A percentile compares a stretch with the other conserved stretches of the same genome.
Conservation (phyloP, 177 flowering plant genomes). For the Vitis hybrid region DNA sequence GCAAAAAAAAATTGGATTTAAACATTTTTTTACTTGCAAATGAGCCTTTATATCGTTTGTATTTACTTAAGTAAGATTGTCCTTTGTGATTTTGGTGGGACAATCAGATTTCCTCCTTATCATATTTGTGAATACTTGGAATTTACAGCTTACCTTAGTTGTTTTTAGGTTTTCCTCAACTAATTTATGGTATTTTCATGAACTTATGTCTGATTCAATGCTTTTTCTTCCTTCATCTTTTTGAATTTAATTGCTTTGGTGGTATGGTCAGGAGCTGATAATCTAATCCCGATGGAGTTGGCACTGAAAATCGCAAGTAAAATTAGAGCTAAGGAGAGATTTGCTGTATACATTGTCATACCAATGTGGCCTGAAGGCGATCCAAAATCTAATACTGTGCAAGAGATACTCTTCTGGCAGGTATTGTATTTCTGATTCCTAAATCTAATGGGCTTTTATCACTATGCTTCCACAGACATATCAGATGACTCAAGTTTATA, state of each 20-base stretch:
- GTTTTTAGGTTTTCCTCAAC: too few species aligned
- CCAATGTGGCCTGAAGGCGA: conserved; percentile 91
- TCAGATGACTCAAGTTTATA: background rate
- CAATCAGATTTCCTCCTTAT: too few species aligned
- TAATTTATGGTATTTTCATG: background rate
- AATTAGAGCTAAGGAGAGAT: conserved; percentile 77
- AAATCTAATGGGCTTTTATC: background rate
- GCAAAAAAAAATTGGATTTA: too few species aligned
- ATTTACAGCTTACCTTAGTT: too few species aligned
- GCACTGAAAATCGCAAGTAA: conserved; percentile 76
- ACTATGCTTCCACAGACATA: background rate
- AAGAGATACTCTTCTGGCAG: conserved; percentile 93
- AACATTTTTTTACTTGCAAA: too few species aligned
- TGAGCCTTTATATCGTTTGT: too few species aligned
- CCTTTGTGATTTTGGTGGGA: too few species aligned
- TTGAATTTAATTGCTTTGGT: conserved; percentile 5
- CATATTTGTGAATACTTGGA: too few species aligned
- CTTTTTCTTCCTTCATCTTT: background rate
- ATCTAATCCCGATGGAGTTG: conserved; percentile 84
- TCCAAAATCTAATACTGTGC: conserved; percentile 60
- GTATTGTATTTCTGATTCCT: conserved; percentile 21
- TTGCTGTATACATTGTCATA: conserved; percentile 73
- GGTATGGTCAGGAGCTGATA: conserved; percentile 66
- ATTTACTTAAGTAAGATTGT: too few species aligned
- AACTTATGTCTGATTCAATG: background rate